These are phyloP conservation scores for Plasmopara viticola DNA, from an alignment of 352 stramenopile genomes.

Conservation along the genomic window DNA sequence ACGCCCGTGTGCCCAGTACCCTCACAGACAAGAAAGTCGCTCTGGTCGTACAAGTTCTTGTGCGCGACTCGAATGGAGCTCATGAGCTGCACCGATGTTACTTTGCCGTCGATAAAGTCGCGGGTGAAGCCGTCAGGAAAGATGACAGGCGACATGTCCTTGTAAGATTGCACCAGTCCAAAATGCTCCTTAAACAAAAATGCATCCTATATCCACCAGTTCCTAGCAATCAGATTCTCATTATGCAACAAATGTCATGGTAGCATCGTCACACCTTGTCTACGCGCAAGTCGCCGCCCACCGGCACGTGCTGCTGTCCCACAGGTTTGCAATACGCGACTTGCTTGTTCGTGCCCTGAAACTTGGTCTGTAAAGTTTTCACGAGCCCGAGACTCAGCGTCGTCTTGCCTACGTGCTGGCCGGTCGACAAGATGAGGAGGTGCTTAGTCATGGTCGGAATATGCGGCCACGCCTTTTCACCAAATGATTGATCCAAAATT, in stretches of 20 bases:
- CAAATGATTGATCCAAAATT: too few species aligned
- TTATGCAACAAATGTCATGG: not conserved
- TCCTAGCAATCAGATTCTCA: not conserved
- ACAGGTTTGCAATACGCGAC: conserved; percentile 95
- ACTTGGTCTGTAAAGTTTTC: conserved; percentile 90
- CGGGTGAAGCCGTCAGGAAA: conserved; percentile 96
- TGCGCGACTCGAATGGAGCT: conserved; percentile 78
- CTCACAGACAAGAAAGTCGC: conserved; percentile 93
- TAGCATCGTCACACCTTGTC: conserved; percentile 48
- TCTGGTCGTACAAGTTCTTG: conserved; percentile 68
- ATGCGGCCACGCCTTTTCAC: not conserved
- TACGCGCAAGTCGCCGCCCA: conserved; percentile 79
- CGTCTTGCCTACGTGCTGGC: conserved; percentile 98
- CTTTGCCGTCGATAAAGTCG: conserved; percentile 94
- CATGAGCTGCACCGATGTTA: conserved; percentile 77
- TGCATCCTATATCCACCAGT: conserved; percentile 60
- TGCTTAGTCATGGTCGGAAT: conserved; percentile 48
- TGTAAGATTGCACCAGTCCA: conserved; percentile 92
- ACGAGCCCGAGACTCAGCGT: conserved; percentile 93
- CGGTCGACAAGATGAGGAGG: conserved; percentile 84
- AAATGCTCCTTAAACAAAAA: conserved; percentile 96
- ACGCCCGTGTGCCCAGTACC: conserved; percentile 91
- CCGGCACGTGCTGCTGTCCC: conserved; percentile 89
- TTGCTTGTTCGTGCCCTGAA: conserved; percentile 53
- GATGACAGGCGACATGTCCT: conserved; percentile 96